Base-by-base conservation (phyloP, 805 yeast genomes). In the Hanseniaspora lindneri region DNA sequence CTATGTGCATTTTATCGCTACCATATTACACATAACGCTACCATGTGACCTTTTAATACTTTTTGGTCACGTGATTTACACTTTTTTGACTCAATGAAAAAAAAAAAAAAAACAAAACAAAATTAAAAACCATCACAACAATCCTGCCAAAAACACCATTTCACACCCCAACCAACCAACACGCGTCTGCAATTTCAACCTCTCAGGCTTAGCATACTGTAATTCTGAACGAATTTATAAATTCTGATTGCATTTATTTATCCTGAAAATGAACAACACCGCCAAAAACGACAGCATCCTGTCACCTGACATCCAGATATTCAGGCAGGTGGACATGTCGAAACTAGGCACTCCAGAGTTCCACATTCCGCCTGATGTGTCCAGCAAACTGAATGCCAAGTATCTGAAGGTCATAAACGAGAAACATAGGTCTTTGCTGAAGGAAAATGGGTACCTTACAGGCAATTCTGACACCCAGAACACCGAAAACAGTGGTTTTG, bases 311-410 rank as follows among this genome's bases (percentile, higher is more conserved):
- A 46, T 46, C 14, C 43, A 46, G 20, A 36, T 46, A 8, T 46
- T 46, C 25, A 46, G 49, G 30, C 42, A 46, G 29, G 49, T 46
- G 24, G 49, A 46, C n/a, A 46, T 46, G 49, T 24, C 39, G 1
- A 46, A 46, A 34, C 14, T 46, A 27, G 49, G 49, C 8, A 46
- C 49, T 2, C 49, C 49, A 7, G 49, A 46, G 9, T 46, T 46
- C 20, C 27, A 23, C 19, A 46, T 46, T 19, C 39, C 49, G 9
- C 49, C 49, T 6, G 37, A 46, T 3, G 49, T 46, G 14, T 39
- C 39, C n/a, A 39, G 43, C 27, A 46, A 46, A 9, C 23, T 46
- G 6, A 32, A 30, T 13, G 43, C 37, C 8, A 46, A 46, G 34
- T 46, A 46, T 20, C 16, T 46, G 19, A 46, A 46, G 13, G 49